Conservation (phyloP, 2,329 filamentous ascomycete species). For the Emmonsiellopsis sp. region DNA sequence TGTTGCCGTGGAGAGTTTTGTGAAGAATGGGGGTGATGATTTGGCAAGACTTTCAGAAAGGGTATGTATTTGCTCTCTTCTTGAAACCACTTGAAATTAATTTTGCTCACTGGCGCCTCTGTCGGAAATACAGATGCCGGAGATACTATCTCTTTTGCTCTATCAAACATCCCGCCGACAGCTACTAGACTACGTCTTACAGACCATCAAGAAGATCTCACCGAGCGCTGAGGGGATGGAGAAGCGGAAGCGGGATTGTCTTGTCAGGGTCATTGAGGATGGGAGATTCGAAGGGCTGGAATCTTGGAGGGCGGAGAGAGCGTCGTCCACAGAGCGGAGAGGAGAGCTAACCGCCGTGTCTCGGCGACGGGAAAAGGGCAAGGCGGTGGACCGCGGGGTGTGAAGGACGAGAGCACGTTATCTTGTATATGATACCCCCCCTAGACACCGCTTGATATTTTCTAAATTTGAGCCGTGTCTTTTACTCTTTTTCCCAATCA, state of each 20-base stretch:
- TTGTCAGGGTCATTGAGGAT: constrained; percentile 54
- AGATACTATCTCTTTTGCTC: constrained; percentile 77
- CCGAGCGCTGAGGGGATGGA: constrained; percentile 32
- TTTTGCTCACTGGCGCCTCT: background rate
- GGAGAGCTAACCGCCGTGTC: background rate
- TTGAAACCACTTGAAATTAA: background rate
- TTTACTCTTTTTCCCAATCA: too few species aligned
- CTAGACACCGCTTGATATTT: too few species aligned
- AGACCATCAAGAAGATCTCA: constrained; percentile 48
- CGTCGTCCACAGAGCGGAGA: background rate
- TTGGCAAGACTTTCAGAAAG: constrained; percentile 61
- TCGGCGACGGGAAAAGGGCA: background rate
- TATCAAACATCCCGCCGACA: constrained; percentile 81
- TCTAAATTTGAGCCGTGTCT: too few species aligned
- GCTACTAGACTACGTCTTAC: constrained; percentile 60
- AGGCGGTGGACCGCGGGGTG: background rate
- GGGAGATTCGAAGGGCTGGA: constrained; percentile 69
- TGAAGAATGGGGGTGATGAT: constrained; percentile 67
- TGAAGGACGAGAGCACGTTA: too few species aligned
- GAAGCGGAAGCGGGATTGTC: constrained; percentile 50
- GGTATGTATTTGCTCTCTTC: constrained; percentile 23
- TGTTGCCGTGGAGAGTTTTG: constrained; percentile 69
- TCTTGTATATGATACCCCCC: too few species aligned
- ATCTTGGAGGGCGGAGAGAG: constrained; percentile 64
- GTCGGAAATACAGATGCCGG: constrained; percentile 52